Conservation (phyloP, 768 basidiomycete genomes). For the Zangia roseola region DNA sequence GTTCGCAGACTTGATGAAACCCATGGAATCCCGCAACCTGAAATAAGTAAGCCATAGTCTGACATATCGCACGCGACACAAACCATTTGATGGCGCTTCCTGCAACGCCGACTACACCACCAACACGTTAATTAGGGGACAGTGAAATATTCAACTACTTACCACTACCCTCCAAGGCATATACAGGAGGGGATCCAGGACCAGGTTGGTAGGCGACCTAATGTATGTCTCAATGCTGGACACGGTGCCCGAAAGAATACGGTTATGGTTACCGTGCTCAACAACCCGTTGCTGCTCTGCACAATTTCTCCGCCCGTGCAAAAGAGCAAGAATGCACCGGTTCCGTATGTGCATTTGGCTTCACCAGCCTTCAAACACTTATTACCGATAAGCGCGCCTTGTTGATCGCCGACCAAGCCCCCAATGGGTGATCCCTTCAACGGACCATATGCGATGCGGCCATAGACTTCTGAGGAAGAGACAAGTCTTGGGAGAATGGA, state of each 20-base stretch:
- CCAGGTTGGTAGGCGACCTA: conserved; percentile 92
- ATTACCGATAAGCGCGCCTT: conserved; percentile 94
- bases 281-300: conserved; percentile 78
- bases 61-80: conserved; percentile 4
- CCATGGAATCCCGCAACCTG: conserved; percentile 88
- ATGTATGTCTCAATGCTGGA: conserved; percentile 3
- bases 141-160: conserved; percentile 31
- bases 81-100: conserved; percentile 94
- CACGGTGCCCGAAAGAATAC: not conserved
- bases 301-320: conserved; percentile 89
- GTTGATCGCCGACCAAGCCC: conserved; percentile 97
- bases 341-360: conserved; percentile 98
- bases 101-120: conserved; percentile 75
- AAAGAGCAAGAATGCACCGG: conserved; percentile 94
- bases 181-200: conserved; percentile 72
- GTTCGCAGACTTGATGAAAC: conserved; percentile 71
- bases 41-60: not conserved
- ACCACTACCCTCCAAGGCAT: conserved; percentile 95
- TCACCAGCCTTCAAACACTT: conserved; percentile 90
- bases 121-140: not conserved
- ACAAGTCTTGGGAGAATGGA: conserved; percentile 85
- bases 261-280: conserved; percentile 68
- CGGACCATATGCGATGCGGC: conserved; percentile 63
- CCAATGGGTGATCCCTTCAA: conserved; percentile 81
- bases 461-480: conserved; percentile 92